Evolutionary conservation across 1,139 yeast species (phyloP), one percentile per base, ranked within the genome.

Genomic region (Taphrina confusa): DNA sequence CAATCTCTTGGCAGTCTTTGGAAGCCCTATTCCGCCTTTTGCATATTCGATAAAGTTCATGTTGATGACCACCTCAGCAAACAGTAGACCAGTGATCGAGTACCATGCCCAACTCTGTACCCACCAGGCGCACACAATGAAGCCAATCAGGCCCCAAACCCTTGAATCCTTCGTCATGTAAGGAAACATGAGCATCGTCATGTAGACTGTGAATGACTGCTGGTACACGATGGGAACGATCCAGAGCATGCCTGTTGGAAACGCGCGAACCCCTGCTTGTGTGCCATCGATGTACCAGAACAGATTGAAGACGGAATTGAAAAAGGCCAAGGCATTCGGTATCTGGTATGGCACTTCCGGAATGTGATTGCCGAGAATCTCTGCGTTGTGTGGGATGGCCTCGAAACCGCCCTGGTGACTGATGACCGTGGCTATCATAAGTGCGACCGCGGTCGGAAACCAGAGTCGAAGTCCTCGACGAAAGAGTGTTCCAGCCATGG

Each of bases 91-190:
- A 25, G 58, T 54, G 31, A 45, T 33, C 4, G 49, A 44, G 45
- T 54, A 54, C 58, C 58, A 54, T 9, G 58, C 50, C 58, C 58
- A 54, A 39, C 58, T 54, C 20, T 33, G 16, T 33, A 54, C 51
- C 58, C 58, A 54, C 51, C 49, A 54, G 9, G 51, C 58, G 4
- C 23, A 23, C 6, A 54, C 51, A 14, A 46, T 31, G 36, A 54
- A 54, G 12, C 27, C 42, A 18, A 42, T 25, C 28, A 54, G 31
- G 12, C 51, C 50, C 44, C 44, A 54, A 23, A 54, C 33, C 16
- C 44, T 27, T 30, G 36, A 44, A 12, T 34, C 42, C 28, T 36
- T 54, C 23, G 50, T 42, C 45, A 44, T 44, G 20, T 40, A 54
- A 3, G 58, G 58, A n/a, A 54, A 42, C 33, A 45, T 42, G 42